phyloP scores from a whole-genome alignment of 352 stramenopile genomes.

The Phytopythium montanum region DNA sequence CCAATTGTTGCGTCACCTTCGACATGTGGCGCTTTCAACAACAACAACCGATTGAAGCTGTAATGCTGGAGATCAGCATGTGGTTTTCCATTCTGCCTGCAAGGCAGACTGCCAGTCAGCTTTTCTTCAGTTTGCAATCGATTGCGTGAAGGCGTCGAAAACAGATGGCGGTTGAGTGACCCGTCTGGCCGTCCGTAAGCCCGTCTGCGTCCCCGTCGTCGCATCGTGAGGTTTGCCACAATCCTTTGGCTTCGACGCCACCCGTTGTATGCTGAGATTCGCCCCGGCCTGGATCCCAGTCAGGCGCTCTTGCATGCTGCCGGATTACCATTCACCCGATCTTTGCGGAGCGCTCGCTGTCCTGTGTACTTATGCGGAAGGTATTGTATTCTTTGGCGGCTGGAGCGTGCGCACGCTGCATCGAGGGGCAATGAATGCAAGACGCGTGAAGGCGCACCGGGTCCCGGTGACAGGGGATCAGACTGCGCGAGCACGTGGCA shows the following conservation, averaged over 20 bases:
- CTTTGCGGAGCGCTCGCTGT: too few species aligned
- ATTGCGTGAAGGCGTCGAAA: background rate
- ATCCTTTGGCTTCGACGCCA: conserved; percentile 6
- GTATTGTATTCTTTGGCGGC: too few species aligned
- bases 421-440: too few species aligned
- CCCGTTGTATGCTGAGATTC: conserved; percentile 4
- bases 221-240: conserved; percentile 6
- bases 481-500: background rate
- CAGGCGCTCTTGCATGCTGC: background rate
- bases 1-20: too few species aligned
- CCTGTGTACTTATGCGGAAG: too few species aligned
- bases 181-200: background rate
- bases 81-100: too few species aligned
- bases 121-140: background rate
- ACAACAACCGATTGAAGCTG: background rate
- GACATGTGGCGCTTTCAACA: too few species aligned
- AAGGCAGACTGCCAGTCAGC: background rate
- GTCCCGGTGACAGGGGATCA: too few species aligned
- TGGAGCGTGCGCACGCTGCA: too few species aligned
- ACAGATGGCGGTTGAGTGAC: background rate
- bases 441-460: too few species aligned
- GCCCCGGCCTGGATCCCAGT: background rate
- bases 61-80: background rate
- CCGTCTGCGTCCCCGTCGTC: background rate
- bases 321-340: too few species aligned